A percentile compares a stretch with the other conserved stretches of the same genome.
Evolutionary conservation across 208 protist genomes (phyloP).

Genomic region (Trichomonas gallinae): DNA sequence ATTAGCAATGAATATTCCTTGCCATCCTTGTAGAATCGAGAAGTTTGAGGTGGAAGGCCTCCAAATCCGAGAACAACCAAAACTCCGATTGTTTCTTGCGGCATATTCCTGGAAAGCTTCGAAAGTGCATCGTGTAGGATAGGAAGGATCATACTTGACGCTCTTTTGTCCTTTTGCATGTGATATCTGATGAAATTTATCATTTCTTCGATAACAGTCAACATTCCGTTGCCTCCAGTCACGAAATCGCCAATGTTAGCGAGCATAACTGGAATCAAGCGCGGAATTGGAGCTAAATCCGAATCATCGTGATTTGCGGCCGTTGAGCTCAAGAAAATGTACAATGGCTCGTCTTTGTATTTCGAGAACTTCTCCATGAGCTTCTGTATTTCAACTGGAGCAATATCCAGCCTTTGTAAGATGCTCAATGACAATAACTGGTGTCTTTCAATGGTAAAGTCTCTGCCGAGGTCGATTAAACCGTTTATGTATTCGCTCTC

Average conservation of each 20-base stretch:
- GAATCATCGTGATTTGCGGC: not conserved
- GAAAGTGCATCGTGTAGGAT: not conserved
- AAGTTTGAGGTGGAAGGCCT: not conserved
- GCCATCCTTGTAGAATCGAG: not conserved
- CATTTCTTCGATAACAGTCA: not conserved
- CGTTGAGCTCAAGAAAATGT: not conserved
- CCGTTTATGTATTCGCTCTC: not conserved
- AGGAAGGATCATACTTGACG: not conserved
- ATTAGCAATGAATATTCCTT: not conserved
- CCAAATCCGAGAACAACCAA: not conserved
- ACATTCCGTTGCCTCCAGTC: not conserved
- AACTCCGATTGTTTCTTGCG: not conserved
- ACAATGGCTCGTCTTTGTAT: not conserved
- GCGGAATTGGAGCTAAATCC: not conserved
- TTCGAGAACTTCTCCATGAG: not conserved
- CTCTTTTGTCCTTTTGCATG: not conserved
- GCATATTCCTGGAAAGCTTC: not conserved
- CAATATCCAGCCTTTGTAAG: not conserved
- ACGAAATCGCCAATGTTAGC: not conserved
- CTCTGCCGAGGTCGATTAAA: not conserved
- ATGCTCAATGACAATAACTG: not conserved
- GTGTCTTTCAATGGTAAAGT: not conserved
- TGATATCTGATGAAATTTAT: not conserved
- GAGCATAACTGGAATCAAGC: not conserved
- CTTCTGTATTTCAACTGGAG: not conserved